Evolutionary conservation across 176 grass and related monocot species (phyloP).

Genomic region (Aegilops longissima): DNA sequence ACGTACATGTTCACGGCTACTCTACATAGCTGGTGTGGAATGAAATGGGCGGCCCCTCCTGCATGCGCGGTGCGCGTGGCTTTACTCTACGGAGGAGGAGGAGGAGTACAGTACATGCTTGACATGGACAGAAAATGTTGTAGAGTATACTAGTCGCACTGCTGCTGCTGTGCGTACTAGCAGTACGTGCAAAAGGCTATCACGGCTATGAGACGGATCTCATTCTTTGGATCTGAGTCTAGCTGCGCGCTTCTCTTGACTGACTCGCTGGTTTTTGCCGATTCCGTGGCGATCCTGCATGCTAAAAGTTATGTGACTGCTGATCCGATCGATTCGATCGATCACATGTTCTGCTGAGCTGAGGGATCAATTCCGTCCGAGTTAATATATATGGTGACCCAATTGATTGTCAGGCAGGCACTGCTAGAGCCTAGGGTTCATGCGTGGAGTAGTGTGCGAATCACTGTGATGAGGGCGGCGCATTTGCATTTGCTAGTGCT

Average conservation of each 20-base stretch:
- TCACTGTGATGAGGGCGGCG: conserved; percentile 40
- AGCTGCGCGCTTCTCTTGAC: conserved; percentile 20
- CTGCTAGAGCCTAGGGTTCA: not conserved
- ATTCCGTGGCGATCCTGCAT: not conserved
- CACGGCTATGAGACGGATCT: not conserved
- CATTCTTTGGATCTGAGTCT: conserved; percentile 15
- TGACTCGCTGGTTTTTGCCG: conserved; percentile 32
- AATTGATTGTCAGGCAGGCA: not conserved
- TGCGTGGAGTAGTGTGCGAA: not conserved
- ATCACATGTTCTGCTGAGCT: conserved; percentile 9
- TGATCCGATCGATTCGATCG: not conserved
- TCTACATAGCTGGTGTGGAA: not conserved
- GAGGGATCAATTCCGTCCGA: not conserved
- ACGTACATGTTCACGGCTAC: not conserved
- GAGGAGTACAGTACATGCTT: conserved; percentile 2
- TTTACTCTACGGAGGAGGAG: not conserved
- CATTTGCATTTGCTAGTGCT: not conserved
- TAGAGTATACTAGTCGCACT: not conserved
- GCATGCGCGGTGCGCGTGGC: not conserved
- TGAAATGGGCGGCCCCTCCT: not conserved
- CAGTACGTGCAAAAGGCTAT: conserved; percentile 1
- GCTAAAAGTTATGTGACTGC: not conserved
- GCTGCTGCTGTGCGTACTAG: not conserved
- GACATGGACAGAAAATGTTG: conserved; percentile 14
- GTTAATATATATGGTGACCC: not conserved